A percentile compares a stretch with the other conserved stretches of the same genome.
Conservation (phyloP, 768 basidiomycete species). For the Leccinum subgranulosum region DNA sequence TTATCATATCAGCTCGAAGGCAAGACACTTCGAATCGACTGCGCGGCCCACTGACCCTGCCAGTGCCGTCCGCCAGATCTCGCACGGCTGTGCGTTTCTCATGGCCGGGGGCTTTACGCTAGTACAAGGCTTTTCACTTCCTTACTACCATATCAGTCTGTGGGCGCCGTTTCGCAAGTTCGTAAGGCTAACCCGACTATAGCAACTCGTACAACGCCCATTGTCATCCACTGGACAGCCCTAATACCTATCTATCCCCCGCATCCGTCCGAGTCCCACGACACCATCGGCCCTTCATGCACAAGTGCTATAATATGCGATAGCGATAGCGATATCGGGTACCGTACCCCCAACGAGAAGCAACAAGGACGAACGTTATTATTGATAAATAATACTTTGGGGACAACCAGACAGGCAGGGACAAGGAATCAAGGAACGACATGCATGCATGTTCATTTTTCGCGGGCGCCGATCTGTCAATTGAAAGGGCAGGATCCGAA, state of each 20-base stretch:
- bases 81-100: neutral
- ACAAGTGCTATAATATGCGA: neutral
- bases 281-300: neutral
- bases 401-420: neutral
- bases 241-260: neutral
- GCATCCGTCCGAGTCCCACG: neutral
- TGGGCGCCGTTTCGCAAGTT: neutral
- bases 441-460: neutral
- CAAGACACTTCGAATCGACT: neutral
- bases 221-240: neutral
- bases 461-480: neutral
- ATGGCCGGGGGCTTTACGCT: neutral
- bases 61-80: neutral
- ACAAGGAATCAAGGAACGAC: neutral
- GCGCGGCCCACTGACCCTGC: neutral
- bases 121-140: neutral
- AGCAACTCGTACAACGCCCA: neutral
- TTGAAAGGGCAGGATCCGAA: neutral
- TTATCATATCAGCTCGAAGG: neutral
- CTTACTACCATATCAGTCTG: neutral
- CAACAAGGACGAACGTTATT: neutral
- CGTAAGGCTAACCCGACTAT: neutral
- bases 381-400: neutral
- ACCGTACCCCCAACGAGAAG: neutral
- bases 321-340: neutral